Evolutionary conservation across 148 eudicot species (phyloP).

Genomic region (Gaultheria prostrata): DNA sequence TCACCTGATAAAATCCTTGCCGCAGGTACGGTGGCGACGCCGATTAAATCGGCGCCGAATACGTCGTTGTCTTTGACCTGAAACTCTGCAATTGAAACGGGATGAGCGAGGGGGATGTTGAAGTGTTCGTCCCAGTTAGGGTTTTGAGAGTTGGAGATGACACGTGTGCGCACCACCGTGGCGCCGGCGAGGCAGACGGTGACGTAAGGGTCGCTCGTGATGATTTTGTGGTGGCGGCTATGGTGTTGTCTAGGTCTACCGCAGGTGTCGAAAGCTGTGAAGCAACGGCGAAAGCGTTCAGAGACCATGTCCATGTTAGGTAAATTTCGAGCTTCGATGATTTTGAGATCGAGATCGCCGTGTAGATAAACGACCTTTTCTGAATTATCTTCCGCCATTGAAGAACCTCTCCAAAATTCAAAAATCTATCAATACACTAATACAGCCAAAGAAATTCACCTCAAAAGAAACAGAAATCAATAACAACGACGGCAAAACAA

Average conservation of each 20-base stretch:
- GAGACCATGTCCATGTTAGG: constrained; percentile 84
- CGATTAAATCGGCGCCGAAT: constrained; percentile 82
- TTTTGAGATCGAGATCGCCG: constrained; percentile 78
- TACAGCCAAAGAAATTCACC: background rate
- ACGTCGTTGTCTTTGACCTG: constrained; percentile 75
- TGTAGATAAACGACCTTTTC: constrained; percentile 50
- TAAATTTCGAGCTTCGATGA: constrained; percentile 60
- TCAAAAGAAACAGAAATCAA: background rate
- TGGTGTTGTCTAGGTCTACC: constrained; percentile 19
- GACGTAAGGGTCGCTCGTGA: constrained; percentile 96
- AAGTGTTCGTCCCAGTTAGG: constrained; percentile 82
- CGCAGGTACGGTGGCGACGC: constrained; percentile 51
- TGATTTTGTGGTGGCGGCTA: constrained; percentile 42
- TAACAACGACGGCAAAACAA: background rate
- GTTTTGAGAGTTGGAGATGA: constrained; percentile 54
- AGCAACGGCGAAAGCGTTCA: constrained; percentile 54
- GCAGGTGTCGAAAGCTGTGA: constrained; percentile 35
- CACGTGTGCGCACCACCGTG: constrained; percentile 74
- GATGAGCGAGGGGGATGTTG: constrained; percentile 72
- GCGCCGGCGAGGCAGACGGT: constrained; percentile 72
- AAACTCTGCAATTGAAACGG: constrained; percentile 52
- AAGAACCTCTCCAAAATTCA: too few species aligned
- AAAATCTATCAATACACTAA: background rate
- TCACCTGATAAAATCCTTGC: constrained; percentile 39
- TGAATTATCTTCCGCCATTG: constrained; percentile 22